Percentiles rank a stretch among this genome's conserved stretches.
Evolutionary conservation across 2,329 filamentous ascomycete species (phyloP).

Genomic region (Mollisiaceae sp.): DNA sequence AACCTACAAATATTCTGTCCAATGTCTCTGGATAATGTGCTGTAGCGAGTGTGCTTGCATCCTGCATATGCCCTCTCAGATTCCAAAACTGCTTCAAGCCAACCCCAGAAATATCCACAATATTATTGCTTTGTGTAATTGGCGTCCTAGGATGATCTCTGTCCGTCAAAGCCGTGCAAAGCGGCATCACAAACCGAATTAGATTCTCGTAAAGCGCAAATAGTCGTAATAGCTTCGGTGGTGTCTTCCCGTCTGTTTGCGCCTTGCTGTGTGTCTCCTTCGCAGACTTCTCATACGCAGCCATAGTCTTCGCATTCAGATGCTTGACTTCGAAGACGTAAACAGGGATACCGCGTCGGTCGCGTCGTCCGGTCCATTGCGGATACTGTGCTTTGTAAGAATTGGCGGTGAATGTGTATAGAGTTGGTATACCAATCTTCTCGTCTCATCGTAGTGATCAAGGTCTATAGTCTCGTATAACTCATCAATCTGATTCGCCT

Average conservation of each 20-base stretch:
- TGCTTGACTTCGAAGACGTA: slow-evolving; percentile 89
- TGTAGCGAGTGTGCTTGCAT: slow-evolving; percentile 84
- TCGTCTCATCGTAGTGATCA: slow-evolving; percentile 80
- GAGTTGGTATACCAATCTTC: slow-evolving; percentile 64
- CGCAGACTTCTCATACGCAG: slow-evolving; percentile 73
- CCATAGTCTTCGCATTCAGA: slow-evolving; percentile 81
- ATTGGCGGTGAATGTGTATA: slow-evolving; percentile 17
- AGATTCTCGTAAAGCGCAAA: slow-evolving; percentile 95
- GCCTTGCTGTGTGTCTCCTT: slow-evolving; percentile 62
- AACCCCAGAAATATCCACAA: slow-evolving; percentile 89
- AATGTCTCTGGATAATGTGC: slow-evolving; percentile 95
- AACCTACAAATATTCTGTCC: slow-evolving; percentile 71
- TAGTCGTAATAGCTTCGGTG: slow-evolving; percentile 79
- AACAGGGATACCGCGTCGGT: slow-evolving; percentile 88
- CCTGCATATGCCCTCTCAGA: slow-evolving; percentile 91
- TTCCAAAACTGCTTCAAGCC: slow-evolving; percentile 96
- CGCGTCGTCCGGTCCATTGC: slow-evolving; percentile 91
- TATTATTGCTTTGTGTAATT: slow-evolving; percentile 91
- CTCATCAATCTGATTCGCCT: slow-evolving; percentile 75
- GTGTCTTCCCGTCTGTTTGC: slow-evolving; percentile 67
- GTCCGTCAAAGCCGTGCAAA: slow-evolving; percentile 77
- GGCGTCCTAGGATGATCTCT: slow-evolving; percentile 79
- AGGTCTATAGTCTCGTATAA: slow-evolving; percentile 88
- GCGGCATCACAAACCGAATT: slow-evolving; percentile 82
- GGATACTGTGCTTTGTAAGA: slow-evolving; percentile 68